Evolutionary conservation across 331 rosid genomes (phyloP).

Genomic region (Pyracantha coccinea): DNA sequence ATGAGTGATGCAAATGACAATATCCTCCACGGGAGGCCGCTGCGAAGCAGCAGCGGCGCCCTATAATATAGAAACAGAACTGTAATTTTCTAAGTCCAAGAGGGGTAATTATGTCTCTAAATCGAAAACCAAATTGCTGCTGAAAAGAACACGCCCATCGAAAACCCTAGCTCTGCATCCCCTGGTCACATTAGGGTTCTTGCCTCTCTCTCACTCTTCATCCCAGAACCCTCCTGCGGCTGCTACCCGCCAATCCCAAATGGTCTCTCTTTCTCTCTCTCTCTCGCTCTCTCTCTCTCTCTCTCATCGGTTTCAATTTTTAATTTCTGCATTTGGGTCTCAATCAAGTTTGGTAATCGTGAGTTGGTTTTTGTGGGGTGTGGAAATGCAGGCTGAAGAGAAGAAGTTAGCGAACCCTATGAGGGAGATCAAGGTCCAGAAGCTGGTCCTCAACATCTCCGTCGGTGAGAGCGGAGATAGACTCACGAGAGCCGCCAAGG

Average conservation of each 20-base stretch:
- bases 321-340: neutral
- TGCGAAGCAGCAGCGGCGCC: too few species aligned
- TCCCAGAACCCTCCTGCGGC: neutral
- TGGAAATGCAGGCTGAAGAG: slow-evolving; percentile 63
- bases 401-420: slow-evolving; percentile 76
- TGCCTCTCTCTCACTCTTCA: neutral
- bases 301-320: neutral
- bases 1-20: too few species aligned
- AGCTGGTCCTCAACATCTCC: slow-evolving; percentile 84
- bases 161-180: too few species aligned
- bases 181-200: neutral
- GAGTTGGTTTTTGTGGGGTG: neutral
- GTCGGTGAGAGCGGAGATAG: slow-evolving; percentile 95
- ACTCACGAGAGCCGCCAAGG: slow-evolving; percentile 89
- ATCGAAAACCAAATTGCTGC: too few species aligned
- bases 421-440: slow-evolving; percentile 93
- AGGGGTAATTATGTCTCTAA: too few species aligned
- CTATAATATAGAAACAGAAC: too few species aligned
- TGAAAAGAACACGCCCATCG: too few species aligned
- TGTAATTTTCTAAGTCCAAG: too few species aligned
- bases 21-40: too few species aligned
- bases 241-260: slow-evolving; percentile 1
- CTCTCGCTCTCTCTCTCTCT: neutral
- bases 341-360: neutral
- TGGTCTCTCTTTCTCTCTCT: slow-evolving; percentile 4